These are phyloP conservation scores for Agroathelia rolfsii DNA, from an alignment of 1,284 basidiomycete species.

Conservation along the genomic window DNA sequence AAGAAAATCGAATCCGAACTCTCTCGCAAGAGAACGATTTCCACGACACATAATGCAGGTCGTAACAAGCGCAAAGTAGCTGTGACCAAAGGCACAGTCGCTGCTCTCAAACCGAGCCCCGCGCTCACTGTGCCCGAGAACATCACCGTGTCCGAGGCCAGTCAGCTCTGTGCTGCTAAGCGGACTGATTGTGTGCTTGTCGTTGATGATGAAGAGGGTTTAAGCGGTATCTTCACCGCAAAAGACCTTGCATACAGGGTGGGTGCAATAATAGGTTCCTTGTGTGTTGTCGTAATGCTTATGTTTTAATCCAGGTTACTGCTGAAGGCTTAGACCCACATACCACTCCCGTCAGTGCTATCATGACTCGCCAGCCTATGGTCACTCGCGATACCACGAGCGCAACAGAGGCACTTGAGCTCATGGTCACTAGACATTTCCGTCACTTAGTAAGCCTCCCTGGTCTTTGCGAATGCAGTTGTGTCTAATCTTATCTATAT, in stretches of 20 bases:
- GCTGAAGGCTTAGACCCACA: constrained; percentile 95
- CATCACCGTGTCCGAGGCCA: constrained; percentile 95
- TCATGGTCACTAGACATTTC: constrained; percentile 97
- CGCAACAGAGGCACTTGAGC: constrained; percentile 94
- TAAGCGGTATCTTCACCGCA: constrained; percentile 98
- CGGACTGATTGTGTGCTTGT: constrained; percentile 99
- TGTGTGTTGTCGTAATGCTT: constrained; percentile 6
- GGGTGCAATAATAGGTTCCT: constrained; percentile 19
- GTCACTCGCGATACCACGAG: constrained; percentile 98
- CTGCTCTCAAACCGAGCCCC: constrained; percentile 89
- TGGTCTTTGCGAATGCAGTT: too few species aligned
- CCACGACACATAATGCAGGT: constrained; percentile 45
- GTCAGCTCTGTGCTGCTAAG: constrained; percentile 97
- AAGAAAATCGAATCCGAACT: constrained; percentile 98
- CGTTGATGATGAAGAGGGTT: constrained; percentile 96
- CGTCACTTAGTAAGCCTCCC: constrained; percentile 84
- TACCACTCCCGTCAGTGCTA: constrained; percentile 82
- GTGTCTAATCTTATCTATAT: constrained; percentile 8
- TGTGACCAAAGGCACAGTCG: constrained; percentile 90
- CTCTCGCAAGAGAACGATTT: constrained; percentile 84
- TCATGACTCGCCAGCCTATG: constrained; percentile 99
- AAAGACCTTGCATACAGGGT: constrained; percentile 98
- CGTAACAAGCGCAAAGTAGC: constrained; percentile 49
- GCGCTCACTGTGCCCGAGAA: constrained; percentile 95
- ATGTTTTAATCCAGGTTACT: constrained; percentile 61